A percentile compares a stretch with the other conserved stretches of the same genome.
Conservation (phyloP, 345 rosid species). For the Turnera subulata region DNA sequence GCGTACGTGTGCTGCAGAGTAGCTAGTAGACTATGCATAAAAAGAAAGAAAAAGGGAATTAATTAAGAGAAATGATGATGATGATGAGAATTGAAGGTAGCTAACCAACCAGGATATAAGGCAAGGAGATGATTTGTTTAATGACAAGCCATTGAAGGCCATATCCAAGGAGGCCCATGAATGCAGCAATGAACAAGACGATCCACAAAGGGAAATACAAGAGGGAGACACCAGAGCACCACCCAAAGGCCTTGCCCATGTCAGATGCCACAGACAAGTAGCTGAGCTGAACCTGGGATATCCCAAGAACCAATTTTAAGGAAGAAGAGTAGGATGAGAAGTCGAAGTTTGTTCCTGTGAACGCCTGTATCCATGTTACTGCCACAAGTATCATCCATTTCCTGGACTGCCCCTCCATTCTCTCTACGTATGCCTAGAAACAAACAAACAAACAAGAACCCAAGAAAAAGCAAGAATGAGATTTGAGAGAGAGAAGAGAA, state of each 20-base stretch:
- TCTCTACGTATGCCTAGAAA: too few relatives aligned
- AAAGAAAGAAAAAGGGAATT: background rate
- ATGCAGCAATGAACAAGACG: background rate
- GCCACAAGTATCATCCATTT: conserved; percentile 68
- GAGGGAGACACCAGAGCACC: conserved; percentile 23
- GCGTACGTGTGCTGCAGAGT: too few relatives aligned
- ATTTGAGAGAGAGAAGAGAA: too few relatives aligned
- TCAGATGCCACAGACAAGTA: conserved; percentile 75
- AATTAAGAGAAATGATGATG: background rate
- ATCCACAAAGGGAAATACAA: background rate
- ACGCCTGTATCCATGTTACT: conserved; percentile 73
- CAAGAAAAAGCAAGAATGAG: too few relatives aligned
- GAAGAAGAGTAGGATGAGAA: conserved; percentile 66
- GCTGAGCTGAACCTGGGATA: conserved; percentile 66
- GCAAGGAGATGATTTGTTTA: conserved; percentile 38
- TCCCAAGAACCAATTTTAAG: conserved; percentile 55
- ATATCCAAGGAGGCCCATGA: background rate
- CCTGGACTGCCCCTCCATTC: conserved; percentile 52
- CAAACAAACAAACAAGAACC: too few relatives aligned
- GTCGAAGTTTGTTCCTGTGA: conserved; percentile 78
- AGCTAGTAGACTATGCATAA: too few relatives aligned
- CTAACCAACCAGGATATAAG: conserved; percentile 65
- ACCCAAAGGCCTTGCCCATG: conserved; percentile 72
- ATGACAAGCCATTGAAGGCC: conserved; percentile 27
- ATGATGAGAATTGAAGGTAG: too few relatives aligned